Base-by-base conservation (phyloP, 768 basidiomycete genomes). In the Kwoniella sp. region DNA sequence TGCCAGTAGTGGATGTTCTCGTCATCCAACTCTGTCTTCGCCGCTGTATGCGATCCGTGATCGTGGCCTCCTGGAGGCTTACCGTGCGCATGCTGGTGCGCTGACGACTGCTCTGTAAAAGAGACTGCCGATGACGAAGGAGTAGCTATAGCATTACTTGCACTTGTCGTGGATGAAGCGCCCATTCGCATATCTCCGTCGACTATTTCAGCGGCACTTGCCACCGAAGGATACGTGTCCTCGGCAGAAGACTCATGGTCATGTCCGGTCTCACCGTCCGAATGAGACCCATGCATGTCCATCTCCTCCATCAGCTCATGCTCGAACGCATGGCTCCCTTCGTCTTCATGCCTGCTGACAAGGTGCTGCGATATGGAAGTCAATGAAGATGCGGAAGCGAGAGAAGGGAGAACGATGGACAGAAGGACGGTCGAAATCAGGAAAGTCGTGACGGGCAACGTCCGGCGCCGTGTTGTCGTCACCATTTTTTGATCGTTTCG, bases 1-100 rank as follows among this genome's bases (percentile, higher is more conserved):
- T 74, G 73, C 63, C 59, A 68, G 9, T 34, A 22, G 51, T 74
- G 73, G 30, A 74, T 71, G 23, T 28, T 55, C 5, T 28, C 53
- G 37, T 74, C 73, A 45, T 74, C 63, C 13, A 74, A 58, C 20
- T 41, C 53, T 9, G 29, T 54, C 55, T 71, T 71, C n/a, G 70
- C 63, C 2, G 67, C 56, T 15, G 58, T 61, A 45, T 74, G 73
- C 2, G 67, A 61, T n/a, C 73, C 73, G 30, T 74, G 72, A 34
- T 63, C 55, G 29, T 55, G 62, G 61, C 23, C 50, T 34, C 15
- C 26, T 26, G 30, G 51, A 63, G 50, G 59, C 54, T 55, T 45
- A 2, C 34, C 45, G 38, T 61, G 65, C 4, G 59, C 34, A 26
- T 62, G 66, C n/a, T 37, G 20, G 48, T 45, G 55, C 5, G 55